These are phyloP conservation scores for Volvariella volvacea DNA, from an alignment of 1,284 basidiomycete species.

Conservation along the genomic window DNA sequence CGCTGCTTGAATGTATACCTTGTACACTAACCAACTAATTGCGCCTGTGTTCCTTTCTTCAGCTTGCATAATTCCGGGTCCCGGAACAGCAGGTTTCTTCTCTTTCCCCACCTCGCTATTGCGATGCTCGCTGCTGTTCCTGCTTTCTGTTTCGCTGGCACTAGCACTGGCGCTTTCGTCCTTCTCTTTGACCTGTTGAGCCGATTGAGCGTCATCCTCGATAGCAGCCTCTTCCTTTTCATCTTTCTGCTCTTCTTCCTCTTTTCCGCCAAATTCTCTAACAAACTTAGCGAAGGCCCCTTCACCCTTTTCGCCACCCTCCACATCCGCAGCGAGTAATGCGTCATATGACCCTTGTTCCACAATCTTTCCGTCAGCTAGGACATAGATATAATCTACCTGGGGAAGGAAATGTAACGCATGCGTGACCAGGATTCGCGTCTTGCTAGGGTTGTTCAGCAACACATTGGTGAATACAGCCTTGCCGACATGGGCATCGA, in stretches of 20 bases:
- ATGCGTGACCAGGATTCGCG: constrained; percentile 80
- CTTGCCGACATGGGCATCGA: constrained; percentile 82
- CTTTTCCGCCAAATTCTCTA: constrained; percentile 40
- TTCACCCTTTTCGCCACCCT: constrained; percentile 36
- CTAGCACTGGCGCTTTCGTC: constrained; percentile 12
- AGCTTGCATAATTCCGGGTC: constrained; percentile 53
- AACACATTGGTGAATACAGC: constrained; percentile 83
- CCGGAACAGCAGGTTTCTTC: constrained; percentile 31
- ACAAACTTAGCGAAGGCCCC: constrained; percentile 74
- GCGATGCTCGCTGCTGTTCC: no score
- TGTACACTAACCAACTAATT: constrained; percentile 45
- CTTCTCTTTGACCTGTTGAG: constrained; percentile 15
- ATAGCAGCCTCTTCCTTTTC: constrained; percentile 17
- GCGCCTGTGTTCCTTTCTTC: constrained; percentile 61
- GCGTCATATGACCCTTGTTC: constrained; percentile 51
- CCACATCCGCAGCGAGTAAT: constrained; percentile 41
- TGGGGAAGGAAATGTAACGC: constrained; percentile 77
- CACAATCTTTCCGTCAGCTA: constrained; percentile 66
- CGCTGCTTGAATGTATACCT: constrained; percentile 47
- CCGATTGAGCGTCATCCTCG: constrained; percentile 7
- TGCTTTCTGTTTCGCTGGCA: constrained; percentile 24
- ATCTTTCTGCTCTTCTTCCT: constrained; percentile 27
- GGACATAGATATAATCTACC: constrained; percentile 69
- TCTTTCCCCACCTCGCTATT: no score
- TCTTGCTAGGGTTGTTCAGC: constrained; percentile 58